Evolutionary conservation across 768 basidiomycete genomes (phyloP).

Genomic region (Naganishia vaughanmartiniae): DNA sequence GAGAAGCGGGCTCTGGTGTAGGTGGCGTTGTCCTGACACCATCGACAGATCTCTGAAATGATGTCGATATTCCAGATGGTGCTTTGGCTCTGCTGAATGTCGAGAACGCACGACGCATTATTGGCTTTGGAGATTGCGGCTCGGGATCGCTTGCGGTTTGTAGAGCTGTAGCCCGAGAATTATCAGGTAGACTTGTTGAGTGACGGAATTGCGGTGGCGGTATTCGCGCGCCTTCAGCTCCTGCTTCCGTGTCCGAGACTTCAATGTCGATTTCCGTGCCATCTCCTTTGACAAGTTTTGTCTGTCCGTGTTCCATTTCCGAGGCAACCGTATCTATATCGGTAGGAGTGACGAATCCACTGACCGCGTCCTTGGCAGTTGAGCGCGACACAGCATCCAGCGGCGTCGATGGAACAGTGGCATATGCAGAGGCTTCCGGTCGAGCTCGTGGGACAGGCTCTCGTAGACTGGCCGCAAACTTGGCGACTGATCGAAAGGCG

Average conservation of each 20-base stretch:
- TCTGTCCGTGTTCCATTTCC: conserved; percentile 27
- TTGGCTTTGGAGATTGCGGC: not conserved
- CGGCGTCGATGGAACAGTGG: not conserved
- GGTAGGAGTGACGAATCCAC: conserved; percentile 10
- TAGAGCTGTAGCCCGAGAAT: not conserved
- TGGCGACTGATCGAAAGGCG: conserved; percentile 44
- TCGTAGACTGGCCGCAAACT: conserved; percentile 24
- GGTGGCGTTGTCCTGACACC: not conserved
- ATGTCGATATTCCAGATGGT: not conserved
- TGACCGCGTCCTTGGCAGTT: not conserved
- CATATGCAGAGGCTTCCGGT: not conserved
- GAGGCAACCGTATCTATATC: conserved; percentile 27
- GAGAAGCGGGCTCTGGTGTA: not conserved
- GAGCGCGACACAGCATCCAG: not conserved
- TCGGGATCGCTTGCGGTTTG: not conserved
- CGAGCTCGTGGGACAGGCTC: not conserved
- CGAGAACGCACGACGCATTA: conserved; percentile 13
- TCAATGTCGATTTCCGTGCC: conserved; percentile 30
- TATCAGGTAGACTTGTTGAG: not conserved
- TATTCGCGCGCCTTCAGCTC: not conserved
- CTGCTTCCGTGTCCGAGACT: conserved; percentile 6
- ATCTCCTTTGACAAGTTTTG: conserved; percentile 28
- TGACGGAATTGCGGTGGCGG: not conserved
- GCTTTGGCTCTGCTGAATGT: conserved; percentile 1
- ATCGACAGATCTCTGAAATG: not conserved